Evolutionary conservation across 2,329 filamentous ascomycete species (phyloP).

Genomic region (Penicillium digitatum): DNA sequence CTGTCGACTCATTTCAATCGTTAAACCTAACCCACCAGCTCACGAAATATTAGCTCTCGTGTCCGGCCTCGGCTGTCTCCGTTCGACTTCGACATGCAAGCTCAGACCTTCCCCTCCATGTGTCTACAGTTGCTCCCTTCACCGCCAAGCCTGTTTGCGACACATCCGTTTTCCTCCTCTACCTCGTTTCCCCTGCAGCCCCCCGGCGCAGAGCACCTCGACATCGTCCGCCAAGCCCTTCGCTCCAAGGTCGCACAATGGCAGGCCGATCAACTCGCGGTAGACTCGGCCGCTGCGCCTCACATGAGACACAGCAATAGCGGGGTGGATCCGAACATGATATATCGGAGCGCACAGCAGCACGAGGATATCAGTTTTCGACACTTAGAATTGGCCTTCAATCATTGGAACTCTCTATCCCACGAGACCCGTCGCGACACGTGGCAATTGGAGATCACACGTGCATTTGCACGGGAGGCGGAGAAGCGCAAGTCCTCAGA

Average conservation of each 20-base stretch:
- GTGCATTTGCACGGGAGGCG: slow-evolving; percentile 45
- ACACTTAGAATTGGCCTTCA: slow-evolving; percentile 73
- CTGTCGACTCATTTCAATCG: slow-evolving; percentile 32
- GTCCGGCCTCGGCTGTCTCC: slow-evolving; percentile 44
- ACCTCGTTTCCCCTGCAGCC: slow-evolving; percentile 78
- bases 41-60: slow-evolving; percentile 38
- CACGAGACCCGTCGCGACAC: slow-evolving; percentile 48
- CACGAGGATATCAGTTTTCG: slow-evolving; percentile 67
- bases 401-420: slow-evolving; percentile 68
- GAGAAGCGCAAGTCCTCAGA: slow-evolving; percentile 45
- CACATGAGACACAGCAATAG: slow-evolving; percentile 38
- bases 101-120: slow-evolving; percentile 80
- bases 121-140: slow-evolving; percentile 75
- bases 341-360: slow-evolving; percentile 49
- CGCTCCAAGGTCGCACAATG: slow-evolving; percentile 64
- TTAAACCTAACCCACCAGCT: slow-evolving; percentile 6
- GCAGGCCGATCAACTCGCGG: slow-evolving; percentile 48
- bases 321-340: slow-evolving; percentile 35
- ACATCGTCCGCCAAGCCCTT: slow-evolving; percentile 66
- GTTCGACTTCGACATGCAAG: slow-evolving; percentile 78
- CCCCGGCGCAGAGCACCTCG: slow-evolving; percentile 68
- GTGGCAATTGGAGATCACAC: slow-evolving; percentile 48
- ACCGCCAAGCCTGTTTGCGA: slow-evolving; percentile 76
- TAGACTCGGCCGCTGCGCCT: slow-evolving; percentile 25
- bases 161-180: slow-evolving; percentile 70